Evolutionary conservation across 805 yeast species (phyloP), one percentile per base, ranked within the genome.

Genomic region (Yarrowia hollandica): DNA sequence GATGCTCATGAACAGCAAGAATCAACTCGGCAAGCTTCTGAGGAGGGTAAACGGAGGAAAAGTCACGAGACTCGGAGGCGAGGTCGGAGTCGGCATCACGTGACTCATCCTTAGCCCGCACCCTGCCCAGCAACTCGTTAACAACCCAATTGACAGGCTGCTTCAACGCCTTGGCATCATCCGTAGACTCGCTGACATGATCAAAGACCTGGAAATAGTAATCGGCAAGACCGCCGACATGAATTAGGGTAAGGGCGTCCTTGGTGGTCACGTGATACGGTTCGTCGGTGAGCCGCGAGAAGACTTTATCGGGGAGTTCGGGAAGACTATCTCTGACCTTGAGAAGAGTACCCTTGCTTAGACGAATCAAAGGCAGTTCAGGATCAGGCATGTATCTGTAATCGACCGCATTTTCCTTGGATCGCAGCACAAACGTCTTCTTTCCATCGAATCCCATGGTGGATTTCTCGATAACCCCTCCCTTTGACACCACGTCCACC

Each of bases 381-480:
- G 95, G 88, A 69, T 94, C 99, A 0, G 98, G 97, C 79, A 92
- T 85, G 68, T 90, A 94, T 66, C 98, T 76, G 71, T 94, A 94
- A 71, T 94, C 99, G 11, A 88, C 79, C 0, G 88, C 80, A 35
- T 81, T 80, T 69, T 92, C 97, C 67, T 94, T 94, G 3, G 81
- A 76, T 68, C 99, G 80, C 52, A 86, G 72, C 52, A 80, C 77
- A 42, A 79, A 75, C 0, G 98, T 92, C 38, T 76, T 74, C 2
- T 71, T 71, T 1, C 97, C 97, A 66, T 86, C 85, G 97, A 97
- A 94, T 16, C 96, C 94, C 67, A 97, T 79, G 0, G 99, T 94
- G 67, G 91, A 96, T 6, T 74, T 66, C n/a, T 64, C 63, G 1
- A 72, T 69, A 4, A 64, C 64, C 33, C 69, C 65, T 0, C 81